phyloP scores from a whole-genome alignment of 1,284 basidiomycete genomes.

The Filobasidium uniguttulatum region DNA sequence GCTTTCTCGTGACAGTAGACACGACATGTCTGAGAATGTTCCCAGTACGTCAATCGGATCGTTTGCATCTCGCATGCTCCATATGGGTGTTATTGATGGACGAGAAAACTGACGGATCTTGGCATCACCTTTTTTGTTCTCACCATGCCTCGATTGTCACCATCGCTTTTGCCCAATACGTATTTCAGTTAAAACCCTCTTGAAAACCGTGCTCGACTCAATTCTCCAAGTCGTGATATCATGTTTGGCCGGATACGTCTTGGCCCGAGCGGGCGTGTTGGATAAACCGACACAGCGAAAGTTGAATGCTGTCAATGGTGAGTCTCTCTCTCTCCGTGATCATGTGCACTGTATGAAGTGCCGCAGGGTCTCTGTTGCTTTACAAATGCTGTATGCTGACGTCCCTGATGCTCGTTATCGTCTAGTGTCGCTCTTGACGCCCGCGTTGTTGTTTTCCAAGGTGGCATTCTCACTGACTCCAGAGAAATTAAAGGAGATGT shows the following conservation, averaged over 20 bases:
- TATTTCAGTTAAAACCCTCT: constrained; percentile 21
- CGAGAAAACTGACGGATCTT: neutral
- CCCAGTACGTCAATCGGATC: too few species aligned
- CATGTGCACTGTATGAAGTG: constrained; percentile 37
- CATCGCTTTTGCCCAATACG: too few species aligned
- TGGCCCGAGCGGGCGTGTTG: constrained; percentile 63
- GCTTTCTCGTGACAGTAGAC: too few species aligned
- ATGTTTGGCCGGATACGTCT: constrained; percentile 70
- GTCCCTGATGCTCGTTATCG: neutral
- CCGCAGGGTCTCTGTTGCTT: constrained; percentile 53
- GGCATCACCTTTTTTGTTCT: neutral
- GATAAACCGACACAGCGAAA: constrained; percentile 77
- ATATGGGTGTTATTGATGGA: too few species aligned
- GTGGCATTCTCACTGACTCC: constrained; percentile 38
- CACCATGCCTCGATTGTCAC: neutral
- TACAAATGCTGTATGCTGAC: neutral
- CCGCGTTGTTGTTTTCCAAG: constrained; percentile 82
- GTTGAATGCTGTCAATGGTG: constrained; percentile 39
- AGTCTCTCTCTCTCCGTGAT: neutral
- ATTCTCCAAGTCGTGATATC: constrained; percentile 79
- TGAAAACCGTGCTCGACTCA: constrained; percentile 54
- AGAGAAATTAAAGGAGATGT: constrained; percentile 72
- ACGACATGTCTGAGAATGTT: too few species aligned
- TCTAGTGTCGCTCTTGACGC: constrained; percentile 68
- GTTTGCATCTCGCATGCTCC: too few species aligned